Conservation (phyloP, 495 filamentous ascomycete genomes). For the Penicillium mononematosum region DNA sequence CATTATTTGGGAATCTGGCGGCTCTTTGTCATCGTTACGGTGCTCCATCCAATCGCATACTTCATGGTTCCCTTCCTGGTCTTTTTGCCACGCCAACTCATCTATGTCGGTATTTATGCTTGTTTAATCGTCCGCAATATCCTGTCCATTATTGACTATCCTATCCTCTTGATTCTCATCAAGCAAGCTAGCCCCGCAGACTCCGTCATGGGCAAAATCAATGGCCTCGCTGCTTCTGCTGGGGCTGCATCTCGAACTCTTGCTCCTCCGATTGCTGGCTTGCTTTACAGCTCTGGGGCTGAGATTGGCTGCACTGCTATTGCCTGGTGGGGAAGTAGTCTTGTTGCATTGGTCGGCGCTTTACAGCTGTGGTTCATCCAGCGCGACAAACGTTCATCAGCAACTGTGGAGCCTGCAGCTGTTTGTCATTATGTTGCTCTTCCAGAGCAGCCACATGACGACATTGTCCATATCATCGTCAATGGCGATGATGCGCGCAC, state of each 20-base stretch:
- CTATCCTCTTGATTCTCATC: conserved; percentile 76
- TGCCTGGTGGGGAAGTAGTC: conserved; percentile 72
- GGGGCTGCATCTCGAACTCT: conserved; percentile 75
- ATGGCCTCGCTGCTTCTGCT: conserved; percentile 76
- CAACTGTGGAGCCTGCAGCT: conserved; percentile 35
- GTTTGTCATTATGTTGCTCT: conserved; percentile 30
- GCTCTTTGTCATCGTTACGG: conserved; percentile 68
- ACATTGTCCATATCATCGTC: conserved; percentile 42
- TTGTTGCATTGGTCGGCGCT: conserved; percentile 68
- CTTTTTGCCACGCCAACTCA: conserved; percentile 54
- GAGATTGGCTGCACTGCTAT: conserved; percentile 68
- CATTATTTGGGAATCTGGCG: conserved; percentile 71
- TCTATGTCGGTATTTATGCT: conserved; percentile 71
- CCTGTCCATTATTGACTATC: conserved; percentile 73
- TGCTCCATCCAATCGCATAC: conserved; percentile 74
- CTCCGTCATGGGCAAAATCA: conserved; percentile 70
- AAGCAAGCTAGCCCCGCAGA: conserved; percentile 75
- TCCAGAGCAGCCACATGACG: conserved; percentile 25
- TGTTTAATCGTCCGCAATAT: conserved; percentile 70
- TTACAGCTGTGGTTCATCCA: conserved; percentile 67
- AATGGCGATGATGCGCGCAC: conserved; percentile 22
- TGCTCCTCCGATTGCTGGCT: conserved; percentile 72
- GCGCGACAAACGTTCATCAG: conserved; percentile 45
- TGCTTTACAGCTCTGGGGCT: conserved; percentile 67
- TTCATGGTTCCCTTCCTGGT: conserved; percentile 70